Conservation (phyloP, 2,329 filamentous ascomycete genomes). For the Pseudopithomyces chartarum region DNA sequence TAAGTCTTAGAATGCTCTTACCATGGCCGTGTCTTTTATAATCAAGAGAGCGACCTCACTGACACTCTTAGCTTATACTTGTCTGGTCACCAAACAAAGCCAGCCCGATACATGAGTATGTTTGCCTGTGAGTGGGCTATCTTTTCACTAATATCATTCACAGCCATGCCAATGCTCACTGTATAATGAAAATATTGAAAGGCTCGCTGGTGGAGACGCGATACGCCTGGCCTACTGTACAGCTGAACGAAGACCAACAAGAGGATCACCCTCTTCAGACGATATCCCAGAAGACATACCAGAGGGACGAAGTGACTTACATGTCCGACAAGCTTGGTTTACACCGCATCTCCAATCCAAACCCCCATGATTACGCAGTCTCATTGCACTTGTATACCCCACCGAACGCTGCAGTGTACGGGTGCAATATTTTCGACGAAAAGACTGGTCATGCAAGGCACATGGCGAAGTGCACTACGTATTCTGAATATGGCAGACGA, state of each 20-base stretch:
- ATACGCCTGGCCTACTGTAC: constrained; percentile 70
- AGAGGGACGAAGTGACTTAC: constrained; percentile 78
- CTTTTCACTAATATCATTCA: neutral
- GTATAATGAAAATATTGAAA: constrained; percentile 85
- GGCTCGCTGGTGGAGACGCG: constrained; percentile 81
- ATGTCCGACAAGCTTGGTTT: constrained; percentile 89
- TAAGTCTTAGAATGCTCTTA: too few relatives aligned
- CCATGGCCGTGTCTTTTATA: too few relatives aligned
- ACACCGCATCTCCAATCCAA: constrained; percentile 79
- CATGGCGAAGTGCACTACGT: constrained; percentile 35
- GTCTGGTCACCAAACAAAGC: constrained; percentile 87
- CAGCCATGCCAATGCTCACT: constrained; percentile 73
- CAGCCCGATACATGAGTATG: constrained; percentile 79
- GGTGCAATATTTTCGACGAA: constrained; percentile 81
- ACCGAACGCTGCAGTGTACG: constrained; percentile 81
- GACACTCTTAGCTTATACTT: constrained; percentile 70
- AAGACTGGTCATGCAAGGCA: constrained; percentile 62
- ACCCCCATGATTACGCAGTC: constrained; percentile 73
- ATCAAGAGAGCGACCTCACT: neutral
- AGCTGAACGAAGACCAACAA: constrained; percentile 47
- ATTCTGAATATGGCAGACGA: constrained; percentile 38
- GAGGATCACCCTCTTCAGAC: constrained; percentile 62
- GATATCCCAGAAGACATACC: constrained; percentile 70
- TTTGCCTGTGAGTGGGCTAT: neutral
- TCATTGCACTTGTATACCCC: constrained; percentile 89